Conservation (phyloP, 345 rosid species). For the Salix exigua region DNA sequence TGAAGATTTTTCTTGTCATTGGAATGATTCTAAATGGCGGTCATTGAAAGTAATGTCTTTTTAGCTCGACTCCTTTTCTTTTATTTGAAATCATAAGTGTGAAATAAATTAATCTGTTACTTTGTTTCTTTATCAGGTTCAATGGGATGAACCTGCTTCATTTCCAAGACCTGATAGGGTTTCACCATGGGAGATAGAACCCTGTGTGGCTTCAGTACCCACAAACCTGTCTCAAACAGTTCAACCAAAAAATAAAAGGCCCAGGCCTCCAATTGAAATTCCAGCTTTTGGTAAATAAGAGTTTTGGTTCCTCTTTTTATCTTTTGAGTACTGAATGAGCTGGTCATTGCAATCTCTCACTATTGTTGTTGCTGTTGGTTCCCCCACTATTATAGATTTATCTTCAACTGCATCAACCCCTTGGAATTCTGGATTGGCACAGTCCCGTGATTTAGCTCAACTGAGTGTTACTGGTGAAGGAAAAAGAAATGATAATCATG, state of each 20-base stretch:
- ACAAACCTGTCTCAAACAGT: conserved; percentile 40
- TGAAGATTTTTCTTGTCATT: conserved; percentile 72
- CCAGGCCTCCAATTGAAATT: conserved; percentile 48
- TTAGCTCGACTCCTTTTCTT: not conserved
- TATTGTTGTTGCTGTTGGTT: not conserved
- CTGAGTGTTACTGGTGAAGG: conserved; percentile 40
- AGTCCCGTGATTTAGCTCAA: conserved; percentile 51
- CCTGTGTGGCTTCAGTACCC: conserved; percentile 47
- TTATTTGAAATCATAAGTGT: not conserved
- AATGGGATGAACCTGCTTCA: conserved; percentile 94
- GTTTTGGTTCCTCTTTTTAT: not conserved
- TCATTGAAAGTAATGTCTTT: conserved; percentile 56
- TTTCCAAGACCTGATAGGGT: conserved; percentile 75
- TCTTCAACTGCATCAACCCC: conserved; percentile 41
- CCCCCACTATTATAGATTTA: conserved; percentile 26
- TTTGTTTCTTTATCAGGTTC: conserved; percentile 43
- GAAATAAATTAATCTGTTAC: not conserved
- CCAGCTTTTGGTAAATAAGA: conserved; percentile 41
- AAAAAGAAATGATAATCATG: conserved; percentile 41
- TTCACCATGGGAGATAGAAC: conserved; percentile 96
- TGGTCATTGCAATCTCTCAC: conserved; percentile 13
- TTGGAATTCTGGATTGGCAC: conserved; percentile 29
- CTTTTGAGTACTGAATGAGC: not conserved
- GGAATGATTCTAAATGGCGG: conserved; percentile 86
- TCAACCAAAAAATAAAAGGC: conserved; percentile 61